These are phyloP conservation scores for Boletus huronensis DNA, from an alignment of 768 basidiomycete species.

Conservation along the genomic window DNA sequence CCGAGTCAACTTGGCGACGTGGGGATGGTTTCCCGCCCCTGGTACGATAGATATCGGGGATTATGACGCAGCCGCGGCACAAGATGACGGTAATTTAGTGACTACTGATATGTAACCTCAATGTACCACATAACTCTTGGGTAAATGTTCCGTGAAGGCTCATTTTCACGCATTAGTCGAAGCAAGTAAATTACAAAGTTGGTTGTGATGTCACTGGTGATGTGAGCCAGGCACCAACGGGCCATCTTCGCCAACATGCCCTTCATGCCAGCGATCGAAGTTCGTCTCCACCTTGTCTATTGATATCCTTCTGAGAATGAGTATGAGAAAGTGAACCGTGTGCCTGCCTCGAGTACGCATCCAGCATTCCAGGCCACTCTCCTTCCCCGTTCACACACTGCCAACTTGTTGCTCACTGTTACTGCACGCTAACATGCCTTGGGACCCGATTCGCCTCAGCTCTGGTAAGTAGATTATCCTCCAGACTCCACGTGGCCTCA, in stretches of 20 bases:
- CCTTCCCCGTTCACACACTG: neutral
- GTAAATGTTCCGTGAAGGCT: neutral
- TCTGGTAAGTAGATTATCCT: conserved; percentile 41
- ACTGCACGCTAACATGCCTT: conserved; percentile 45
- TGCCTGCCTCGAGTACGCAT: neutral
- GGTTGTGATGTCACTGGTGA: too few relatives aligned
- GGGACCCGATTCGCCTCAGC: conserved; percentile 55
- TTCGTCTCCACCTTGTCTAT: neutral
- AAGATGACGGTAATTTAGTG: neutral
- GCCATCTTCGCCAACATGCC: neutral
- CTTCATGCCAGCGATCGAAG: neutral
- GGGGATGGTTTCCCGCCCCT: conserved; percentile 64
- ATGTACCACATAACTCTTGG: neutral
- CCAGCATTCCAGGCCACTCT: neutral
- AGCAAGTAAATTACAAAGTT: neutral
- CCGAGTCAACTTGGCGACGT: conserved; percentile 53
- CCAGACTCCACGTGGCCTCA: neutral
- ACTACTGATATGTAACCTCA: neutral
- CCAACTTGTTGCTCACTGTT: neutral
- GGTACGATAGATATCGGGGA: conserved; percentile 23
- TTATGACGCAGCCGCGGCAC: neutral
- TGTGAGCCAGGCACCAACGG: neutral
- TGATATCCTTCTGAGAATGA: neutral
- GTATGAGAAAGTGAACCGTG: neutral
- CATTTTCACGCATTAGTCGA: neutral